A percentile compares a stretch with the other conserved stretches of the same genome.
These are phyloP conservation scores for Bipolaris victoriae DNA, from an alignment of 2,329 filamentous ascomycete genomes.

Conservation along the genomic window DNA sequence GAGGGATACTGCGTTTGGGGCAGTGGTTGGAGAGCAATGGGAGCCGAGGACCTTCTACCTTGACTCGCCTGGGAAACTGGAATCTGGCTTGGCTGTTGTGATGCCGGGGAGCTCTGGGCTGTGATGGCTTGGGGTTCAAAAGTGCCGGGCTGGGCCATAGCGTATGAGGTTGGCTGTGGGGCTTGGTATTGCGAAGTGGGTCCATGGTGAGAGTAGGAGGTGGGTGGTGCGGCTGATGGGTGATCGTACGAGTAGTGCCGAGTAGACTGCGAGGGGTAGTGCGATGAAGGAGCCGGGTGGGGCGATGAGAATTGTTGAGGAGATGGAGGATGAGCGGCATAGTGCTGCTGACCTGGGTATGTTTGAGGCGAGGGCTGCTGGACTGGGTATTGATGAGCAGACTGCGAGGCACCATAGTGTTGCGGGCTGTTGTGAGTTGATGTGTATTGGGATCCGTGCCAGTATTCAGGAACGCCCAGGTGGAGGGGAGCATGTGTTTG, in stretches of 20 bases:
- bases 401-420: slow-evolving; percentile 33
- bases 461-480: slow-evolving; percentile 42
- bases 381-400: slow-evolving; percentile 31
- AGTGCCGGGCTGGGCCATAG: slow-evolving; percentile 29
- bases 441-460: slow-evolving; percentile 37
- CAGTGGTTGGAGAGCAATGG: slow-evolving; percentile 37
- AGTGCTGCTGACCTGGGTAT: slow-evolving; percentile 29
- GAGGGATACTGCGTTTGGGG: slow-evolving; percentile 29
- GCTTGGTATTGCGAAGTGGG: slow-evolving; percentile 27
- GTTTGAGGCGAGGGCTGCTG: slow-evolving; percentile 27
- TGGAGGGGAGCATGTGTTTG: slow-evolving; percentile 38
- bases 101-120: slow-evolving; percentile 23
- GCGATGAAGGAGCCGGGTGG: slow-evolving; percentile 23
- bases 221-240: slow-evolving; percentile 16
- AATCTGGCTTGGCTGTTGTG: slow-evolving; percentile 23
- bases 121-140: slow-evolving; percentile 34
- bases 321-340: slow-evolving; percentile 30
- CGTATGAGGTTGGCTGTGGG: slow-evolving; percentile 34
- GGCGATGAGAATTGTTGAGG: slow-evolving; percentile 37
- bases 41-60: slow-evolving; percentile 42
- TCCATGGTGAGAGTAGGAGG: slow-evolving; percentile 36
- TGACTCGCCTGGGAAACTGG: slow-evolving; percentile 29
- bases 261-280: slow-evolving; percentile 29
- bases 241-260: slow-evolving; percentile 34
- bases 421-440: slow-evolving; percentile 33